Base-by-base conservation (phyloP, 257 asterid species). In the Jaltomata sinuosa region DNA sequence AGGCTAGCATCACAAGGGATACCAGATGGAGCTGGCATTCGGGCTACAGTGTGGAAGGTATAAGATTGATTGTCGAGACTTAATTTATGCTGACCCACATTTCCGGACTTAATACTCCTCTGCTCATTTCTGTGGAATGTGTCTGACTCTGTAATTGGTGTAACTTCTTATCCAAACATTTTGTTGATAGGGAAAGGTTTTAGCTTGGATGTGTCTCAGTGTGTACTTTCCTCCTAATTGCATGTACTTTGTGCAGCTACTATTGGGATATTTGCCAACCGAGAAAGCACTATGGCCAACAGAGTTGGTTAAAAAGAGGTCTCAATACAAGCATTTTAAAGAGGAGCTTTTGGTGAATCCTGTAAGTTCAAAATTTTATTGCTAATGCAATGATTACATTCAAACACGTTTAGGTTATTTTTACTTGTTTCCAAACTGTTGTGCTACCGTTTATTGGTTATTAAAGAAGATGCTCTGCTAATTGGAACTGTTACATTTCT, bases 311-410 rank as follows among this genome's bases (percentile, higher is more conserved):
- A 96, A 93, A 86, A 96, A 93, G 90, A 91, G 97, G 87, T 89
- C 98, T 80, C 98, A 96, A 83, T 96, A 96, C 87, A 87, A 88
- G 81, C 91, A 91, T 47, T 96, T 96, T 87, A 94, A 96, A 88
- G 99, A 96, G 81, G 99, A 96, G 86, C 94, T 96, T 82, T 84
- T 96, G 88, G 92, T 94, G 97, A 94, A 93, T 89, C 99, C 99
- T 84, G 99, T 96, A 89, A 92, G 98, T 96, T 87, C 55, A 68
- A 65, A 1, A 15, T 79, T 27, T 80, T n/a, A 45, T 27, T 74
- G 7, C 38, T 72, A 42, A 72, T 42, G n/a, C 34, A n/a, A 47
- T 42, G 55, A 42, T 42, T 72, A 72, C 57, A 42, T 38, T 74
- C 80, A 42, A 22, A 14, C 80, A 16, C 4, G 3, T 74, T 22